Evolutionary conservation across 2,329 filamentous ascomycete species (phyloP), one percentile per base, ranked within the genome.

Genomic region (Plectosphaerella sp.): DNA sequence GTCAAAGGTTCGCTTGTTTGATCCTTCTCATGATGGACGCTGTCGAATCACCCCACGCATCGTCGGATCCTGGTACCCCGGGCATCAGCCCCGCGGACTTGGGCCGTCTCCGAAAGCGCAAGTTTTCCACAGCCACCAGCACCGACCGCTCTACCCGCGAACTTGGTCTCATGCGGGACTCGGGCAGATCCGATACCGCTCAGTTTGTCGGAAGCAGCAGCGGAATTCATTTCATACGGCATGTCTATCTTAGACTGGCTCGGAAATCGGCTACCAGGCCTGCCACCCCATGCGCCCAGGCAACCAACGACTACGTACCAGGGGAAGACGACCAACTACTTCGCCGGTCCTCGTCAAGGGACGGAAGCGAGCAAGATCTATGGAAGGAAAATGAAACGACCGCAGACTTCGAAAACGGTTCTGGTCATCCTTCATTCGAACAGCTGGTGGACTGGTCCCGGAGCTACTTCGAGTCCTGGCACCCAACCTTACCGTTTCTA

Each of bases 401-500:
- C 14, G 45, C 45, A 2, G 50, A 58, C 4, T 3, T 45, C 3
- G 46, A 51, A 5, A 28, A 41, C 12, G 46, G 49, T 2, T 16
- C 9, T 16, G 52, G 52, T 7, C 54, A 57, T 1, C 52, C 69
- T n/a, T 59, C 61, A 0, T 82, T 82, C 53, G 75, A 79, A 9
- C 67, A 77, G 16, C 64, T 82, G 15, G 66, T 79, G 1, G 61
- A 67, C 4, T 80, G 76, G 73, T 77, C 75, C 6, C 69, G 68
- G 47, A 75, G 70, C 46, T 84, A 81, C 55, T 83, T 83, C 54
- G 72, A 80, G 22, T 72, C 76, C 15, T 84, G 80, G 80, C 80
- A 84, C 56, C 74, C 77, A 1, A 70, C 78, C 3, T 76, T 81
- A 42, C 80, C 80, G 0, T 83, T 80, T 50, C 66, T 83, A 5